phyloP scores from a whole-genome alignment of 208 protist species.

The Angomonas deanei region DNA sequence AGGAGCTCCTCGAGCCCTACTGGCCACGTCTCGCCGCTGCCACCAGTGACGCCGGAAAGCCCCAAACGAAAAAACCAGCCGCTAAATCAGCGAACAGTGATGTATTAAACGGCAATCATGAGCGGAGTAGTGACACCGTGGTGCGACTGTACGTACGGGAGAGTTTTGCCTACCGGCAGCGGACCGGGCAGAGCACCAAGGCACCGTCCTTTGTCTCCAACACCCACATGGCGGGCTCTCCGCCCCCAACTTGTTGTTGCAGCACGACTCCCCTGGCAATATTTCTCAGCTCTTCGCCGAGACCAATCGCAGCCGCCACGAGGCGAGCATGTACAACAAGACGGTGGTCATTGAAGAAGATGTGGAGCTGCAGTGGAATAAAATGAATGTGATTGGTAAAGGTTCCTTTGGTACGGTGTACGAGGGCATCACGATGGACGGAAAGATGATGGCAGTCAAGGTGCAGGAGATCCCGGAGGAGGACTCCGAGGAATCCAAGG shows the following conservation, averaged over 20 bases:
- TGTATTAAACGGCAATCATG: not conserved
- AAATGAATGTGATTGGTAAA: slow-evolving; percentile 74
- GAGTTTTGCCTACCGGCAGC: slow-evolving; percentile 29
- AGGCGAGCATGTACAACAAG: slow-evolving; percentile 8
- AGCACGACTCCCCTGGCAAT: slow-evolving; percentile 8
- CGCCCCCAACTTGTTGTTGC: not conserved
- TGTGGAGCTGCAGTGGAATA: slow-evolving; percentile 65
- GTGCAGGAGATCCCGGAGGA: slow-evolving; percentile 77
- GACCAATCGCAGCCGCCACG: slow-evolving; percentile 8
- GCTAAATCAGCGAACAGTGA: not conserved
- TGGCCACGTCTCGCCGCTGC: slow-evolving; percentile 4
- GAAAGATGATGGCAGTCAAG: slow-evolving; percentile 85
- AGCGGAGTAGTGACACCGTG: slow-evolving; percentile 37
- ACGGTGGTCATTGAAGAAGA: slow-evolving; percentile 38
- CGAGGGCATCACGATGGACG: slow-evolving; percentile 82
- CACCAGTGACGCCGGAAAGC: not conserved
- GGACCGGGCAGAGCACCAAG: not conserved
- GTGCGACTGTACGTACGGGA: slow-evolving; percentile 82
- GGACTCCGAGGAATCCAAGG: slow-evolving; percentile 43
- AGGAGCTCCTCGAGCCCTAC: slow-evolving; percentile 35
- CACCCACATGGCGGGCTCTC: not conserved
- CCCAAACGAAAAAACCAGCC: not conserved
- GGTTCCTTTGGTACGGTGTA: slow-evolving; percentile 87
- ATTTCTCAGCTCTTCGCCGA: slow-evolving; percentile 29
- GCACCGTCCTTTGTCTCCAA: not conserved